These are phyloP conservation scores for Penicillium occitanis DNA, from an alignment of 2,329 filamentous ascomycete genomes.

Conservation along the genomic window DNA sequence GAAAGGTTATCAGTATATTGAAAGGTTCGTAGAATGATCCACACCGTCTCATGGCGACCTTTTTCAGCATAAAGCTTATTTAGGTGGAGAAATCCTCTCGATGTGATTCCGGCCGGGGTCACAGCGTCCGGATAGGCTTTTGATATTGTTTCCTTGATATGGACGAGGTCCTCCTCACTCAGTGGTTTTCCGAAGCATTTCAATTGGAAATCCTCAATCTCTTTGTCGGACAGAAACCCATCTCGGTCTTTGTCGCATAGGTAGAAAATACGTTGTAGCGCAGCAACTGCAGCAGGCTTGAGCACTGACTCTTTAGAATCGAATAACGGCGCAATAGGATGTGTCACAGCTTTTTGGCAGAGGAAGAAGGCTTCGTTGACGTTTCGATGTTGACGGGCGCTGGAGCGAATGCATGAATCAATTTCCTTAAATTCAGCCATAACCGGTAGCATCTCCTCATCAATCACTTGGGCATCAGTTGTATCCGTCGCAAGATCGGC, in stretches of 20 bases:
- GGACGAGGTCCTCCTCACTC: constrained; percentile 75
- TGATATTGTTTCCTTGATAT: constrained; percentile 85
- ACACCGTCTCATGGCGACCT: constrained; percentile 95
- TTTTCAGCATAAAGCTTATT: constrained; percentile 98
- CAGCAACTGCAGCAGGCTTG: constrained; percentile 85
- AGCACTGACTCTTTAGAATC: constrained; percentile 89
- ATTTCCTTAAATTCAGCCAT: constrained; percentile 99
- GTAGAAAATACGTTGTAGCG: constrained; percentile 88
- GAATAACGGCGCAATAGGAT: constrained; percentile 93
- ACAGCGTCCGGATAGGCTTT: constrained; percentile 65
- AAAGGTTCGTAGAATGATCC: constrained; percentile 93
- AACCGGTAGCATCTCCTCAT: constrained; percentile 96
- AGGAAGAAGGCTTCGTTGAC: constrained; percentile 97
- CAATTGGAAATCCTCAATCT: constrained; percentile 86
- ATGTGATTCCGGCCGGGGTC: constrained; percentile 71
- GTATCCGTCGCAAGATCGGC: constrained; percentile 78
- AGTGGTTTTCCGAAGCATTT: constrained; percentile 91
- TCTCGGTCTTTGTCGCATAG: constrained; percentile 96
- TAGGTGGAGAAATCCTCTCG: constrained; percentile 79
- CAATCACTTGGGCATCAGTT: constrained; percentile 78
- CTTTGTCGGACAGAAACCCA: constrained; percentile 82
- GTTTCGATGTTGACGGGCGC: constrained; percentile 86
- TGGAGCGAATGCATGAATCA: constrained; percentile 94
- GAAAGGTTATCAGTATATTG: constrained; percentile 95
- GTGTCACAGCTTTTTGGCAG: constrained; percentile 96